Evolutionary conservation across 2,329 filamentous ascomycete species (phyloP), one percentile per base, ranked within the genome.

Genomic region (Phaeophleospora eucalypticola): DNA sequence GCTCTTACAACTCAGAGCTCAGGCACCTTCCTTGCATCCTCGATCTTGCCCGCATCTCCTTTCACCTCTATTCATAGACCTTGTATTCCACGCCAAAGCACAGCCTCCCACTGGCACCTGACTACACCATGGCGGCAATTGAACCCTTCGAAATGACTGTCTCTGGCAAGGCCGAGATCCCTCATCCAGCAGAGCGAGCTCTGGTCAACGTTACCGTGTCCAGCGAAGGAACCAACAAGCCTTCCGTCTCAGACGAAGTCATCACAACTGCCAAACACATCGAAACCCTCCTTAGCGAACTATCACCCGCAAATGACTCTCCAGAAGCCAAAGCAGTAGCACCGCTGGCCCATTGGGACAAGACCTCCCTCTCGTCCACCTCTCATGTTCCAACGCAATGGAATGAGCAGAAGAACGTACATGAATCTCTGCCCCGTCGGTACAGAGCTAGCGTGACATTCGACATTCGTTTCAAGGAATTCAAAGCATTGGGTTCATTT

Each of bases 391-490:
- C 54, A 3, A n/a, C n/a, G n/a, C n/a, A n/a, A n/a, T n/a, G n/a
- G n/a, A 42, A 49, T 20, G 42, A 47, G n/a, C 35, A 49, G 39
- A 41, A 51, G 10, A 43, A 36, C 32, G 41, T 44, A 10, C 38
- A 50, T 4, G 29, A 36, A 14, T n/a, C n/a, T n/a, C 32, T 27
- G n/a, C 43, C 51, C 3, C 41, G 49, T 3, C 21, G 43, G 21
- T 58, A 57, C 42, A 46, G 43, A 15, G 46, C 48, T 2, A 44
- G 20, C 9, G 46, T 59, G n/a, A 51, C 21, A 4, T 59, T 58
- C 47, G 57, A 59, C 27, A 54, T 59, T 32, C 45, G 57, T 17
- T 59, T 59, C 45, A 48, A 53, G 24, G 54, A 58, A 18, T 58
- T 59, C 43, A 49, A 49, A 18, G 48, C 54, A 4, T 34, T 59